Evolutionary conservation across 2,329 filamentous ascomycete genomes (phyloP).

Genomic region (Epichloe elymi): DNA sequence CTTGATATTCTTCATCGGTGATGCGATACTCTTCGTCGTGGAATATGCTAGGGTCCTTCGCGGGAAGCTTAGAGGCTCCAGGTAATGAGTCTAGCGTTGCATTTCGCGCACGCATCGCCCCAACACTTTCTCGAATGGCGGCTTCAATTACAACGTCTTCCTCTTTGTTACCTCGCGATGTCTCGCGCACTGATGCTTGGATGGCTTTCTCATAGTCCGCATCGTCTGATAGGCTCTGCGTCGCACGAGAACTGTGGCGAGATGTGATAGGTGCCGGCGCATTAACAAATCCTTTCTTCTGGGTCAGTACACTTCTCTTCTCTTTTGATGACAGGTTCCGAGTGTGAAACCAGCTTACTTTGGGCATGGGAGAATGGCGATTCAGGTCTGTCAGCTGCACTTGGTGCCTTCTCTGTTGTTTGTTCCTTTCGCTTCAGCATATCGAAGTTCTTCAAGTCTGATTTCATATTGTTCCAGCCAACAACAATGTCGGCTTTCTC

Average conservation of each 20-base stretch:
- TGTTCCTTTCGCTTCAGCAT: constrained; percentile 35
- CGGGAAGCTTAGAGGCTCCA: constrained; percentile 10
- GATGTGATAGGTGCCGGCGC: constrained; percentile 5
- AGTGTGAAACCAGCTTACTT: constrained; percentile 35
- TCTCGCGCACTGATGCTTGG: constrained; percentile 52
- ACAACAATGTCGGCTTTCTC: constrained; percentile 52
- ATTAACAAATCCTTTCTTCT: constrained; percentile 20
- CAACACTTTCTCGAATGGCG: constrained; percentile 60
- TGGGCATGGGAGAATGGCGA: constrained; percentile 18
- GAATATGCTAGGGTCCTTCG: constrained; percentile 20
- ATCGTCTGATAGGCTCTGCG: constrained; percentile 23
- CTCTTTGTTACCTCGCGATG: constrained; percentile 52
- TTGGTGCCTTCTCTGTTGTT: constrained; percentile 21
- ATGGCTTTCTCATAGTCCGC: constrained; percentile 62
- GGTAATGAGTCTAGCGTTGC: constrained; percentile 14
- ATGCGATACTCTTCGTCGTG: constrained; percentile 31
- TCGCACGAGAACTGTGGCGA: constrained; percentile 7
- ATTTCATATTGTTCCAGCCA: constrained; percentile 49
- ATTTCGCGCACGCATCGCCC: constrained; percentile 31
- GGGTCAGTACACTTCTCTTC: constrained; percentile 34
- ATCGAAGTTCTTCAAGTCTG: constrained; percentile 48
- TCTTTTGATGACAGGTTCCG: constrained; percentile 37
- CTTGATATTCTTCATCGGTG: constrained; percentile 45
- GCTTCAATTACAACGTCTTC: constrained; percentile 62
- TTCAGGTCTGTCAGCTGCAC: constrained; percentile 7